Percentiles rank a stretch among this genome's conserved stretches.
Evolutionary conservation across 2,329 filamentous ascomycete species (phyloP).

Genomic region (Aspergillus ruber): DNA sequence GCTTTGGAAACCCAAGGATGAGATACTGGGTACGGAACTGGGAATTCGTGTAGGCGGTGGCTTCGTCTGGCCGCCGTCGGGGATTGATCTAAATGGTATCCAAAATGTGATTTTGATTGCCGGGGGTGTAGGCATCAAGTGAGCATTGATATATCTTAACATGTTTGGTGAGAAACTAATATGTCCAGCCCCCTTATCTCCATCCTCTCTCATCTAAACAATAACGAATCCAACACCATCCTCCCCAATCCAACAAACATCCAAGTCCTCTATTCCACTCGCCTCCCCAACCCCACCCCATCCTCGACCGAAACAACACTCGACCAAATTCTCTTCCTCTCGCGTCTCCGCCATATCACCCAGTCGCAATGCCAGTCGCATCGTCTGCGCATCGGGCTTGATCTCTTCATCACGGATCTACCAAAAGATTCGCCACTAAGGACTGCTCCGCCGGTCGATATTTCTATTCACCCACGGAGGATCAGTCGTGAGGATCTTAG

Average conservation of each 20-base stretch:
- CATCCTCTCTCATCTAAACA: conserved; percentile 57
- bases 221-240: conserved; percentile 34
- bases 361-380: conserved; percentile 20
- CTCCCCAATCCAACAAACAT: conserved; percentile 39
- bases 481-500: conserved; percentile 32
- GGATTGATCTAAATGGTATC: conserved; percentile 39
- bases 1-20: conserved; percentile 57
- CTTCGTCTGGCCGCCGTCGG: conserved; percentile 66
- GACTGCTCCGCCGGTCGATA: conserved; percentile 14
- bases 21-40: conserved; percentile 56
- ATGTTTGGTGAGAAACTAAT: conserved; percentile 3
- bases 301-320: conserved; percentile 10
- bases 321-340: conserved; percentile 42
- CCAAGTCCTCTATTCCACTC: conserved; percentile 59
- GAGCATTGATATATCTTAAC: not conserved
- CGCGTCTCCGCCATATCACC: conserved; percentile 37
- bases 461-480: conserved; percentile 25
- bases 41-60: conserved; percentile 69
- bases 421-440: conserved; percentile 4
- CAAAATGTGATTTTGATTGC: conserved; percentile 66
- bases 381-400: conserved; percentile 23
- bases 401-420: conserved; percentile 30
- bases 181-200: conserved; percentile 61
- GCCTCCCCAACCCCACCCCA: conserved; percentile 21
- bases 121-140: conserved; percentile 78